Evolutionary conservation across 2,329 filamentous ascomycete species (phyloP).

Genomic region (Pestalotiopsis sp.): DNA sequence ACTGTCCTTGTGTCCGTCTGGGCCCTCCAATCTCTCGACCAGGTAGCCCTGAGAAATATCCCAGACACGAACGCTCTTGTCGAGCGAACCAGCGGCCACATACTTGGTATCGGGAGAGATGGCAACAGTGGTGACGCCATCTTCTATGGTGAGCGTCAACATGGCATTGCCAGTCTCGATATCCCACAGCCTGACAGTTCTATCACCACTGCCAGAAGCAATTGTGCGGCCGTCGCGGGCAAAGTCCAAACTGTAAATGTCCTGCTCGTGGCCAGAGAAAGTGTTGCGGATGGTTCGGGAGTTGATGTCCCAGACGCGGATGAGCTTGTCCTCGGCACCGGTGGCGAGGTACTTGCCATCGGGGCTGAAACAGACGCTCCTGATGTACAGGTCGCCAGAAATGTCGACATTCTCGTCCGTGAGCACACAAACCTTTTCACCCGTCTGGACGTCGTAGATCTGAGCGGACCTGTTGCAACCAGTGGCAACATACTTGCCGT

Average conservation of each 20-base stretch:
- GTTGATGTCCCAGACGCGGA: slow-evolving; percentile 94
- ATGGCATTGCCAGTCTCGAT: slow-evolving; percentile 82
- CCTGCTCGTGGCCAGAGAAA: slow-evolving; percentile 96
- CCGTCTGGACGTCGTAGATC: slow-evolving; percentile 90
- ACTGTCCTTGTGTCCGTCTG: slow-evolving; percentile 93
- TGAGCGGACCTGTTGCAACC: slow-evolving; percentile 99
- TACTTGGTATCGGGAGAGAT: slow-evolving; percentile 95
- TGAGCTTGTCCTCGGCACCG: slow-evolving; percentile 95
- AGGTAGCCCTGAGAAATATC: slow-evolving; percentile 84
- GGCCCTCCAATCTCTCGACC: slow-evolving; percentile 87
- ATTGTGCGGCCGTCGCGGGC: slow-evolving; percentile 91
- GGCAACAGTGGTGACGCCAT: slow-evolving; percentile 95
- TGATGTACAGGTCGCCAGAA: slow-evolving; percentile 91
- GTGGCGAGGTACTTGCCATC: slow-evolving; percentile 93
- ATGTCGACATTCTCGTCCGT: slow-evolving; percentile 87
- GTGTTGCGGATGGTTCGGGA: slow-evolving; percentile 83
- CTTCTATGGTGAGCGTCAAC: slow-evolving; percentile 86
- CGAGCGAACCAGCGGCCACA: slow-evolving; percentile 90
- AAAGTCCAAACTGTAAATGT: slow-evolving; percentile 97
- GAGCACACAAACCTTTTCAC: slow-evolving; percentile 84
- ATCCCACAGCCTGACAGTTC: slow-evolving; percentile 95
- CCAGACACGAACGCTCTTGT: slow-evolving; percentile 98
- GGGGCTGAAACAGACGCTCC: slow-evolving; percentile 97
- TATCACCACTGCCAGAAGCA: slow-evolving; percentile 90
- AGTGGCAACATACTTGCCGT: slow-evolving; percentile 93